A percentile compares a stretch with the other conserved stretches of the same genome.
phyloP scores from a whole-genome alignment of 2,329 filamentous ascomycete species.

The Aspergillus sp. region DNA sequence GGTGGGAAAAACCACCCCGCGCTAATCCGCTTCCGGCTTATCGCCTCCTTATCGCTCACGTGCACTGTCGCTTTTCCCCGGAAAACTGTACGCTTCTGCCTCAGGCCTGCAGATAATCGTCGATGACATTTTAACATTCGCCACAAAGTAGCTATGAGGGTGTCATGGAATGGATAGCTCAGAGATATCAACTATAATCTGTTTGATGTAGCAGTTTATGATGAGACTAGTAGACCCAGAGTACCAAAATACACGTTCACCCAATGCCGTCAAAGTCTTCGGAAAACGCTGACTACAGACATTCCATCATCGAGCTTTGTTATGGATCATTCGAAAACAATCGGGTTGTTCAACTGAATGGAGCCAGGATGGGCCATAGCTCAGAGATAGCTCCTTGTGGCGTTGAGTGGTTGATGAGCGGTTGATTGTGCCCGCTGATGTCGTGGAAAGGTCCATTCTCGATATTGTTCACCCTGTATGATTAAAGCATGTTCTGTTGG shows the following conservation, averaged over 20 bases:
- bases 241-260: not conserved
- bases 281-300: not conserved
- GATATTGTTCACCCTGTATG: too few relatives aligned
- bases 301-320: too few relatives aligned
- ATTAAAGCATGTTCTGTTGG: not conserved
- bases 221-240: not conserved
- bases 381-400: too few relatives aligned
- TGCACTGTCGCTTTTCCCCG: conserved; percentile 12
- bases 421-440: too few relatives aligned
- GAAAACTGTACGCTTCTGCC: not conserved
- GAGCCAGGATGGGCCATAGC: too few relatives aligned
- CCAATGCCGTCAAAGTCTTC: not conserved
- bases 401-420: too few relatives aligned
- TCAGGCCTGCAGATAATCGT: not conserved
- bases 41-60: conserved; percentile 28
- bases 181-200: not conserved
- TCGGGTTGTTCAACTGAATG: too few relatives aligned
- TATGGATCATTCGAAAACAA: too few relatives aligned
- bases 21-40: conserved; percentile 31
- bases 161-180: not conserved
- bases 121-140: not conserved
- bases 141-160: not conserved
- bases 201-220: not conserved
- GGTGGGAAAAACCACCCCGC: conserved; percentile 23
- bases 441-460: too few relatives aligned